Evolutionary conservation across 2,329 filamentous ascomycete genomes (phyloP).

Genomic region (Exophiala lecanii-corni): DNA sequence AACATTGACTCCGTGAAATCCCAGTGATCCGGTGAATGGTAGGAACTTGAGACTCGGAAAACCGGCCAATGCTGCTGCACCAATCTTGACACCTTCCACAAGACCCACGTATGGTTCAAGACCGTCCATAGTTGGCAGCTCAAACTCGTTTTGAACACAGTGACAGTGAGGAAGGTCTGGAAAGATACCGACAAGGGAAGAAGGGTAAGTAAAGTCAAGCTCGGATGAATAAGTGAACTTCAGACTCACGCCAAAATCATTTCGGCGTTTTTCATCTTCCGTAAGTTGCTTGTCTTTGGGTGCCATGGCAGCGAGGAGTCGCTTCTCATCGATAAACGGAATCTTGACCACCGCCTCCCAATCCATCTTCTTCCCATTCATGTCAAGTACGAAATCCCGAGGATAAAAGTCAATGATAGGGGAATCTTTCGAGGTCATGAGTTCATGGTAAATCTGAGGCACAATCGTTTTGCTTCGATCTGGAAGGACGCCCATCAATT

Average conservation of each 20-base stretch:
- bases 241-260: conserved; percentile 84
- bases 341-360: conserved; percentile 99
- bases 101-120: conserved; percentile 79
- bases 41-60: conserved; percentile 88
- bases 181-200: conserved; percentile 82
- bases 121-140: conserved; percentile 87
- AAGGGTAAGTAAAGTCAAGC: conserved; percentile 77
- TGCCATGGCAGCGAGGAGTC: conserved; percentile 78
- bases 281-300: conserved; percentile 75
- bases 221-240: conserved; percentile 85
- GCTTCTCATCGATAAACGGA: conserved; percentile 91
- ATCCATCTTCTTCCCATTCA: conserved; percentile 99
- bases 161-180: conserved; percentile 81
- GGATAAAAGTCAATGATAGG: conserved; percentile 98
- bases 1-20: conserved; percentile 85
- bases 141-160: conserved; percentile 94
- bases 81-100: conserved; percentile 77
- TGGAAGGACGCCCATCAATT: conserved; percentile 95
- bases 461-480: conserved; percentile 98
- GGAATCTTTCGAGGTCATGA: conserved; percentile 87
- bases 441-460: conserved; percentile 74
- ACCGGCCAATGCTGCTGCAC: conserved; percentile 77
- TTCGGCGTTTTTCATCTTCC: conserved; percentile 72
- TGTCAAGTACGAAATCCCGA: conserved; percentile 92
- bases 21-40: conserved; percentile 74